Percentiles rank a stretch among this genome's conserved stretches.
Conservation (phyloP, 2,329 filamentous ascomycete genomes). For the Curvularia sp. region DNA sequence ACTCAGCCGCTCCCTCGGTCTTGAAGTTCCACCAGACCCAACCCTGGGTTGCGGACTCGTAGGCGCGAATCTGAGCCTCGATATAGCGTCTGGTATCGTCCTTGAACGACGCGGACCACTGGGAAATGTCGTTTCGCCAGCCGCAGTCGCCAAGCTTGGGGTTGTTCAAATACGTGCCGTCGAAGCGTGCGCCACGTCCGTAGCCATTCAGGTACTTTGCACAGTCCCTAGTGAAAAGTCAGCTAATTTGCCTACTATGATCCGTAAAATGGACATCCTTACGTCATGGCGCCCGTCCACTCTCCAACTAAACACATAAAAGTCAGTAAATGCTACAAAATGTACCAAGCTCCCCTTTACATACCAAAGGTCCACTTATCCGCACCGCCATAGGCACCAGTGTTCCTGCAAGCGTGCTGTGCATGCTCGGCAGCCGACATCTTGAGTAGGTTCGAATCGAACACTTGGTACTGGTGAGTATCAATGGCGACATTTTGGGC, state of each 20-base stretch:
- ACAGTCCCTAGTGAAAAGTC: conserved; percentile 51
- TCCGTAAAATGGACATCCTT: conserved; percentile 1
- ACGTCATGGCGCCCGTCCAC: conserved; percentile 71
- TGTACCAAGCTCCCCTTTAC: neutral
- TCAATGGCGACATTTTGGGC: conserved; percentile 66
- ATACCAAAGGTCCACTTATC: conserved; percentile 65
- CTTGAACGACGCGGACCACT: conserved; percentile 56
- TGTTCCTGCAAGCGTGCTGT: conserved; percentile 63
- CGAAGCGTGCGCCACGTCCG: conserved; percentile 65
- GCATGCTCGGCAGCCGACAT: conserved; percentile 62
- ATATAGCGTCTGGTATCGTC: conserved; percentile 60
- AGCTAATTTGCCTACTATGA: neutral
- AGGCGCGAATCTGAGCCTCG: conserved; percentile 62
- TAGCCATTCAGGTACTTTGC: conserved; percentile 62
- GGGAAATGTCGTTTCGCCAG: conserved; percentile 57
- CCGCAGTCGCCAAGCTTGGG: conserved; percentile 62
- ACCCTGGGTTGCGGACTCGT: conserved; percentile 59
- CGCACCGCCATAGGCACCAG: conserved; percentile 55
- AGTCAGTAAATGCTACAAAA: conserved; percentile 4
- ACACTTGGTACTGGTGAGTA: conserved; percentile 73
- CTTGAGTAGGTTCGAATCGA: conserved; percentile 60
- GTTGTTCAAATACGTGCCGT: conserved; percentile 60
- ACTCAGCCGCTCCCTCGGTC: conserved; percentile 61
- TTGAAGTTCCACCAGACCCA: conserved; percentile 69
- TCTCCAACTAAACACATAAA: conserved; percentile 63